phyloP scores from a whole-genome alignment of 305 asterid genomes.

The Petunia hybrid region DNA sequence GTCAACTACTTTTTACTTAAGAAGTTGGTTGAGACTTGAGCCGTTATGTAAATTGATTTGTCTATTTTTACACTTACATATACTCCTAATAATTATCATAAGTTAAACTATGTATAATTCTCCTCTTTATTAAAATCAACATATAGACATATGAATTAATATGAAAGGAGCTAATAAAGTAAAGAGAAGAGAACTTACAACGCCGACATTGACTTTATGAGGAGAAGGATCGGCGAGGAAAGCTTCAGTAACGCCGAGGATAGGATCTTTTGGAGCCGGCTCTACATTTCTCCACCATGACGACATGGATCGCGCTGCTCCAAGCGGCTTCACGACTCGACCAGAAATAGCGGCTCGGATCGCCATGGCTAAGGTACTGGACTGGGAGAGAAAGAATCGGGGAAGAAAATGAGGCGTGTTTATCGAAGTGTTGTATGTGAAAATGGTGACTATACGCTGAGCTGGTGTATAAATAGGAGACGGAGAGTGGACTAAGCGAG shows the following conservation, averaged over 20 bases:
- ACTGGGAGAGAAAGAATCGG: conserved; percentile 24
- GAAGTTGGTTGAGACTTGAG: too few relatives aligned
- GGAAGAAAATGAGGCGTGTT: conserved; percentile 28
- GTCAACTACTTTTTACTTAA: too few relatives aligned
- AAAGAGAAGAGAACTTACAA: conserved; percentile 56
- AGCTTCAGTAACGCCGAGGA: conserved; percentile 98
- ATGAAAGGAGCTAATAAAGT: not conserved
- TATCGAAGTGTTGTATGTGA: not conserved
- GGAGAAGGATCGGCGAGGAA: conserved; percentile 90
- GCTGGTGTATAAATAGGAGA: too few relatives aligned
- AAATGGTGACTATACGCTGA: too few relatives aligned
- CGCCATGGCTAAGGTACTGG: conserved; percentile 44
- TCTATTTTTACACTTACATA: too few relatives aligned
- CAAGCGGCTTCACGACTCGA: conserved; percentile 33
- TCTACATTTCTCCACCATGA: conserved; percentile 91
- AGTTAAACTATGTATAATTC: too few relatives aligned
- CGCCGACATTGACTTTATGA: conserved; percentile 93
- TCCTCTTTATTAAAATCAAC: too few relatives aligned
- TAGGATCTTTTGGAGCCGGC: conserved; percentile 98
- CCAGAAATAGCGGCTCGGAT: conserved; percentile 55
- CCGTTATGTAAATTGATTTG: too few relatives aligned
- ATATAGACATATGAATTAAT: too few relatives aligned
- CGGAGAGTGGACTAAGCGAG: conserved; percentile 14
- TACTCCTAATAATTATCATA: too few relatives aligned
- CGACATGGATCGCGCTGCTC: conserved; percentile 73